Percentiles rank a stretch among this genome's conserved stretches.
Conservation (phyloP, 176 grass and related monocot genomes). For the Dendrocalamus sinicus region DNA sequence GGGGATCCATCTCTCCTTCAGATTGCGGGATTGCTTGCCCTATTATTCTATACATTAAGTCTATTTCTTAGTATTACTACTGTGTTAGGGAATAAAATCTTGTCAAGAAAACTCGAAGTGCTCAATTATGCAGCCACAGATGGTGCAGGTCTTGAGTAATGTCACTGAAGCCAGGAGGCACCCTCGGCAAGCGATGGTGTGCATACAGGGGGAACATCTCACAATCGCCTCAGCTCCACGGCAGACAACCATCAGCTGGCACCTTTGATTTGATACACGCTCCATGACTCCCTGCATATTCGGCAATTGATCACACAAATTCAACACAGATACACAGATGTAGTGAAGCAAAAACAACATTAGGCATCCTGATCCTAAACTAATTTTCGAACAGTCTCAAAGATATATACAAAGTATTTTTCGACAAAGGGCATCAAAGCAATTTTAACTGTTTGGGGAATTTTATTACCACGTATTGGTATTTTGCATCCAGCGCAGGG, state of each 20-base stretch:
- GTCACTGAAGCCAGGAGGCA: conserved; percentile 56
- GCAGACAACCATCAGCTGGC: conserved; percentile 65
- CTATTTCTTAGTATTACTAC: conserved; percentile 28
- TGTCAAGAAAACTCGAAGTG: conserved; percentile 54
- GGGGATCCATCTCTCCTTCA: conserved; percentile 47
- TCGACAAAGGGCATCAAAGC: not conserved
- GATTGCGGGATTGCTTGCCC: conserved; percentile 37
- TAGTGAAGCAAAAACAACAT: not conserved
- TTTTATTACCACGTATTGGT: conserved; percentile 40
- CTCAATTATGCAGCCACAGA: conserved; percentile 55
- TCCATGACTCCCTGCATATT: conserved; percentile 43
- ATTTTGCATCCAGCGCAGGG: conserved; percentile 41
- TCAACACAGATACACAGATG: not conserved
- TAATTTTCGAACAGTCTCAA: not conserved
- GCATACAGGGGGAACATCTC: conserved; percentile 63
- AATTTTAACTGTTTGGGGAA: conserved; percentile 28
- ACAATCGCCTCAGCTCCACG: conserved; percentile 52
- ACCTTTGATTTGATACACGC: conserved; percentile 21
- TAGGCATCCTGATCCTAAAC: not conserved
- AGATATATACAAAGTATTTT: not conserved
- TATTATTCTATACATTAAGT: conserved; percentile 47
- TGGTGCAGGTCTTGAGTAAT: conserved; percentile 54
- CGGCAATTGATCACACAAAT: conserved; percentile 8
- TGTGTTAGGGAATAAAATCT: conserved; percentile 27
- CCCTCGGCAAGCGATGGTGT: conserved; percentile 58